phyloP scores from a whole-genome alignment of 345 rosid genomes.

The Adansonia digitata region DNA sequence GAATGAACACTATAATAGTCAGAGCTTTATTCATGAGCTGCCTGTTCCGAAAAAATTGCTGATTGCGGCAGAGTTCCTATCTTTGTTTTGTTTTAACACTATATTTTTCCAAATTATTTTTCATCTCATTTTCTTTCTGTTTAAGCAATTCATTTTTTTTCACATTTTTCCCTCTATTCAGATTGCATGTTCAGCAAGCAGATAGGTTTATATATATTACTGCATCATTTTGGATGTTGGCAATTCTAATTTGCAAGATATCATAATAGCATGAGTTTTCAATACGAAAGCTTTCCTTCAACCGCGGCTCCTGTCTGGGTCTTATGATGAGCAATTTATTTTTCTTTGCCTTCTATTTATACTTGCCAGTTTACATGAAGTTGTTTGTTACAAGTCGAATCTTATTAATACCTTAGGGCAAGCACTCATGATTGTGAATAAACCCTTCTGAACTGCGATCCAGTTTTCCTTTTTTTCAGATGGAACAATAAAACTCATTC shows the following conservation, averaged over 20 bases:
- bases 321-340: background rate
- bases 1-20: background rate
- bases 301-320: background rate
- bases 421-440: background rate
- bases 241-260: background rate
- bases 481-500: background rate
- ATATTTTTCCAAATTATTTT: background rate
- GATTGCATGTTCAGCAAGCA: background rate
- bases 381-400: background rate
- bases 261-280: background rate
- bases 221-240: background rate
- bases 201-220: background rate
- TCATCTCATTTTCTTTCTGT: background rate
- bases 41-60: background rate
- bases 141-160: background rate
- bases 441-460: background rate
- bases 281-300: background rate
- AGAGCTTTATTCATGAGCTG: background rate
- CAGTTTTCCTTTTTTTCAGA: background rate
- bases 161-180: background rate
- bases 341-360: background rate
- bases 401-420: background rate
- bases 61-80: background rate
- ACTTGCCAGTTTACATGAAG: background rate
- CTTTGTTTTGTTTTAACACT: background rate